phyloP scores from a whole-genome alignment of 2,329 filamentous ascomycete genomes.

The Colletotrichum liriopes region DNA sequence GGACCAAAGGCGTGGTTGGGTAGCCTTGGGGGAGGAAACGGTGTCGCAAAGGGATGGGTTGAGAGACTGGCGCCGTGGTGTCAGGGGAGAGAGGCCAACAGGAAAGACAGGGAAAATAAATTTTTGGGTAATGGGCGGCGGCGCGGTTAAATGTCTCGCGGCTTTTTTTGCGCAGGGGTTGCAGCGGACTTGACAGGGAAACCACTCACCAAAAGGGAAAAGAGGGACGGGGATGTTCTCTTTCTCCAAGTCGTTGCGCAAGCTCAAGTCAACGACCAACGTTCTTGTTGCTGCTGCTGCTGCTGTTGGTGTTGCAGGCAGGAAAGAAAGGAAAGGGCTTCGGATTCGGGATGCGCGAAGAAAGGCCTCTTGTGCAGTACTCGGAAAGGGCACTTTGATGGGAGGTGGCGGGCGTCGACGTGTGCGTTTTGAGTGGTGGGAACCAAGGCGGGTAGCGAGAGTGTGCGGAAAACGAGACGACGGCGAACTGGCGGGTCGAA shows the following conservation, averaged over 20 bases:
- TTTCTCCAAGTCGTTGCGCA: conserved; percentile 27
- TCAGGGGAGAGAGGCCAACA: conserved; percentile 43
- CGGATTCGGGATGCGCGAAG: neutral
- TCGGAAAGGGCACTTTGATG: conserved; percentile 2
- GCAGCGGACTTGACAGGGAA: conserved; percentile 37
- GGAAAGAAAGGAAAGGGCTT: neutral
- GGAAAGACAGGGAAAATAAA: conserved; percentile 42
- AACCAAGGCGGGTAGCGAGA: conserved; percentile 21
- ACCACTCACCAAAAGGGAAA: conserved; percentile 43
- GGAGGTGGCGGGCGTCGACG: conserved; percentile 33
- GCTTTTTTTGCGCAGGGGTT: conserved; percentile 43
- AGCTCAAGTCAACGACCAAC: conserved; percentile 23
- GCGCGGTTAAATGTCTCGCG: conserved; percentile 44
- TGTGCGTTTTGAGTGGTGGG: conserved; percentile 34
- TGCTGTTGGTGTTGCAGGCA: neutral
- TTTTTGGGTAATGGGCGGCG: conserved; percentile 41
- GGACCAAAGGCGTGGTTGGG: conserved; percentile 36
- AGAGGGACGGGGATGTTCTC: conserved; percentile 32
- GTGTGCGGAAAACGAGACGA: conserved; percentile 35
- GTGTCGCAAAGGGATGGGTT: conserved; percentile 42
- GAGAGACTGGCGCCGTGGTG: conserved; percentile 39
- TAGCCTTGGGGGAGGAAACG: conserved; percentile 29
- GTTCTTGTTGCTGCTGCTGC: neutral
- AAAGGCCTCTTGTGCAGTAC: conserved; percentile 2
- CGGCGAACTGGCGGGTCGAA: conserved; percentile 40